phyloP scores from a whole-genome alignment of 306 rosid genomes.

The Erythrophleum fordii region DNA sequence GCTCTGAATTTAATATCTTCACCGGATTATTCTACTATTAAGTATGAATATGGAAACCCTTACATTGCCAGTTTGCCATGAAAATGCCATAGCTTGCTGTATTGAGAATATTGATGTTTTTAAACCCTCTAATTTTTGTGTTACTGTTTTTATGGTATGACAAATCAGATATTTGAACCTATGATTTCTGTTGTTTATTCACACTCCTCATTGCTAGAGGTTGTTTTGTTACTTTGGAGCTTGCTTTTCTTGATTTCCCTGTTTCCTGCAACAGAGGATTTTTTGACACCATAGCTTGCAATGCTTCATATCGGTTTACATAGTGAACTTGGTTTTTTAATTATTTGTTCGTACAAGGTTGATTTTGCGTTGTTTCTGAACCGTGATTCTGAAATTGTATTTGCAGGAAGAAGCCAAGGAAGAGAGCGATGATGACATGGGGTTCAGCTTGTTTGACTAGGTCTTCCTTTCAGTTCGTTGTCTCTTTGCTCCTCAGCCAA shows the following conservation, averaged over 20 bases:
- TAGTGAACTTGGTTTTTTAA: background rate
- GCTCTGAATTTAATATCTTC: background rate
- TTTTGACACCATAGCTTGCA: background rate
- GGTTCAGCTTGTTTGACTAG: slow-evolving; percentile 66
- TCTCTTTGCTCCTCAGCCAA: slow-evolving; percentile 15
- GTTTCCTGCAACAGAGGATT: background rate
- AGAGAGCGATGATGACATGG: slow-evolving; percentile 72
- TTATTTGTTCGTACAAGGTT: background rate
- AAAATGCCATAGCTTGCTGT: slow-evolving; percentile 14
- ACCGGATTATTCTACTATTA: background rate
- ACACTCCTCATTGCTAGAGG: background rate
- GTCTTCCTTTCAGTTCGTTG: slow-evolving; percentile 22
- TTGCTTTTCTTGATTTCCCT: background rate
- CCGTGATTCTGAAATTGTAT: background rate
- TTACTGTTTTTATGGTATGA: too few relatives aligned
- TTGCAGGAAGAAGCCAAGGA: slow-evolving; percentile 70
- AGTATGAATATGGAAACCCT: slow-evolving; percentile 40
- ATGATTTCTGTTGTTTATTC: too few relatives aligned
- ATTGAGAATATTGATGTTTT: too few relatives aligned
- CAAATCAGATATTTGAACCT: background rate
- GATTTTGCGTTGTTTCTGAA: background rate
- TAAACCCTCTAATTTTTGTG: background rate
- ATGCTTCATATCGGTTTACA: background rate
- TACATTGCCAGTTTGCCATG: slow-evolving; percentile 55
- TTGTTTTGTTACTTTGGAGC: background rate